phyloP scores from a whole-genome alignment of 306 rosid species.

The Rosa persica region DNA sequence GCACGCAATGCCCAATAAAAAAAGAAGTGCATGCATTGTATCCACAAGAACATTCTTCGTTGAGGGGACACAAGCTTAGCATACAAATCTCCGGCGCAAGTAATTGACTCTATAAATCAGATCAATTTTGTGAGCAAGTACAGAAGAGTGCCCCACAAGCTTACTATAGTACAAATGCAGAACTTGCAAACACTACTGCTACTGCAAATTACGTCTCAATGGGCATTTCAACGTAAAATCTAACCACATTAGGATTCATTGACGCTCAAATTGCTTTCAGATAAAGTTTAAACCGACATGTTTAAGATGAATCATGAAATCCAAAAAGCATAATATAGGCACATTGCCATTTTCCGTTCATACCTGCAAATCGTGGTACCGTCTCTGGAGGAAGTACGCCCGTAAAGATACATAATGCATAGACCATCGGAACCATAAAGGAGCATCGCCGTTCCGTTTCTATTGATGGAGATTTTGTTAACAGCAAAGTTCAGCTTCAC shows the following conservation, averaged over 20 bases:
- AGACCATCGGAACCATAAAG: conserved; percentile 64
- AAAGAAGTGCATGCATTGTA: neutral
- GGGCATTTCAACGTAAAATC: neutral
- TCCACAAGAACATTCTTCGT: conserved; percentile 7
- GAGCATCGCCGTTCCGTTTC: conserved; percentile 69
- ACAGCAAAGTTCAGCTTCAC: conserved; percentile 49
- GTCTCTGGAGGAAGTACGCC: conserved; percentile 56
- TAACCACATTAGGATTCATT: neutral
- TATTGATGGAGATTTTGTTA: conserved; percentile 65
- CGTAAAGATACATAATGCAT: conserved; percentile 75
- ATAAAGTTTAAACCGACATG: conserved; percentile 2
- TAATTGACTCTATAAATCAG: no score
- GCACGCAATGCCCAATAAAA: conserved; percentile 10
- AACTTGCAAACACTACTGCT: neutral
- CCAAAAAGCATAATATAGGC: neutral
- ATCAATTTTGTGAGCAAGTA: no score
- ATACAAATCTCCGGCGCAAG: neutral
- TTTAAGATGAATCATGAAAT: conserved; percentile 8
- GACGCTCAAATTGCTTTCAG: neutral
- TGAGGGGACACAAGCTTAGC: neutral
- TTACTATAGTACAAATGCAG: neutral
- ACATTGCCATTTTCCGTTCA: neutral
- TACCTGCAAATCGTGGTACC: conserved; percentile 76
- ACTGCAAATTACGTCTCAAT: neutral
- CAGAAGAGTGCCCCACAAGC: neutral